A percentile compares a stretch with the other conserved stretches of the same genome.
Evolutionary conservation across 2,329 filamentous ascomycete species (phyloP).

Genomic region (Drechslerella dactyloides): DNA sequence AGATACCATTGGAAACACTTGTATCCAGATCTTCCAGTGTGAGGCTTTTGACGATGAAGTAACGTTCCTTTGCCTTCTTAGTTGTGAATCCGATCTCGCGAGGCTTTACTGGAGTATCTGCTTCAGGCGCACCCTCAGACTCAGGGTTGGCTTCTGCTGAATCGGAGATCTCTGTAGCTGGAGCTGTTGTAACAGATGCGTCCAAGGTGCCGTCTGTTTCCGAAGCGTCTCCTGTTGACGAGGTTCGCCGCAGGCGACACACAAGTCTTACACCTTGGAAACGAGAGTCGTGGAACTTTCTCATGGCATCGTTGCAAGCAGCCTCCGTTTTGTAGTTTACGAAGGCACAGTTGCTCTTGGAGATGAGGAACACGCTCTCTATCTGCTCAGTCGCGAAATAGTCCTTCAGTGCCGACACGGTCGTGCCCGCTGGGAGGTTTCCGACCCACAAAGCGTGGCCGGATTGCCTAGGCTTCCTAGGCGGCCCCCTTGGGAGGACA

Average conservation of each 20-base stretch:
- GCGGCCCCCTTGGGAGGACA: constrained; percentile 65
- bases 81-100: not conserved
- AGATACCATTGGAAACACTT: constrained; percentile 84
- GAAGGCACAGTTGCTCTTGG: constrained; percentile 96
- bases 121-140: constrained; percentile 14
- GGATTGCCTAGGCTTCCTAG: constrained; percentile 71
- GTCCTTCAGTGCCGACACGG: constrained; percentile 82
- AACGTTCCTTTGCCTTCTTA: constrained; percentile 69
- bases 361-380: constrained; percentile 90
- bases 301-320: constrained; percentile 76
- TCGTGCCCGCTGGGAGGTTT: constrained; percentile 83
- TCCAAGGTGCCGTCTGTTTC: constrained; percentile 47
- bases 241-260: constrained; percentile 74
- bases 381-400: constrained; percentile 81
- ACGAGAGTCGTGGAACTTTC: constrained; percentile 85
- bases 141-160: constrained; percentile 3
- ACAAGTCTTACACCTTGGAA: constrained; percentile 87
- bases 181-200: constrained; percentile 2
- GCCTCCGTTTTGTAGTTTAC: constrained; percentile 88
- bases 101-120: constrained; percentile 17
- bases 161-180: constrained; percentile 19
- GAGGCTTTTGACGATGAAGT: constrained; percentile 91
- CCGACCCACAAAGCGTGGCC: constrained; percentile 96
- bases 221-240: constrained; percentile 58
- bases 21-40: constrained; percentile 88